These are phyloP conservation scores for Ilyonectria destructans DNA, from an alignment of 2,329 filamentous ascomycete species.

Conservation along the genomic window DNA sequence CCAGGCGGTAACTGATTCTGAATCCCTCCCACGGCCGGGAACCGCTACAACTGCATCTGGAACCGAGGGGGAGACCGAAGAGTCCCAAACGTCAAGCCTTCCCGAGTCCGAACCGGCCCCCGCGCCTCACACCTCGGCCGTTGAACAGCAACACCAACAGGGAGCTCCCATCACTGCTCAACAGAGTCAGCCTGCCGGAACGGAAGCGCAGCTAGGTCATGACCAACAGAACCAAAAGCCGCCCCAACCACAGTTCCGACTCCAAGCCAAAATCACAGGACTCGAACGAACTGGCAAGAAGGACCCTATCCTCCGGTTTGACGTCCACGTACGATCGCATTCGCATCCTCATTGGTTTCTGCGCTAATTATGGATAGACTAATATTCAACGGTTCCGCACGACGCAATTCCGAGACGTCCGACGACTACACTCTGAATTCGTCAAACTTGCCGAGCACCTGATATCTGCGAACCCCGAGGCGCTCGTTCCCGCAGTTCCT, in stretches of 20 bases:
- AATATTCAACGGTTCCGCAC: slow-evolving; percentile 99
- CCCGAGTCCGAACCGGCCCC: slow-evolving; percentile 40
- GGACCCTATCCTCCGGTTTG: slow-evolving; percentile 94
- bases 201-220: slow-evolving; percentile 49
- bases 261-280: slow-evolving; percentile 95
- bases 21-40: slow-evolving; percentile 63
- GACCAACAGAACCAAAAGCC: slow-evolving; percentile 70
- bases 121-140: slow-evolving; percentile 35
- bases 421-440: slow-evolving; percentile 95
- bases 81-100: slow-evolving; percentile 49
- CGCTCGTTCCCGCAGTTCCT: slow-evolving; percentile 93
- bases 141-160: slow-evolving; percentile 34
- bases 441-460: slow-evolving; percentile 96
- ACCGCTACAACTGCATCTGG: slow-evolving; percentile 64
- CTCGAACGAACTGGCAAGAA: slow-evolving; percentile 95
- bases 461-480: slow-evolving; percentile 97
- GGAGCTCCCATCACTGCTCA: slow-evolving; percentile 43
- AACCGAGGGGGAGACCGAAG: slow-evolving; percentile 59
- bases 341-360: background rate
- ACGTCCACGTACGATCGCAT: slow-evolving; percentile 83
- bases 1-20: slow-evolving; percentile 52
- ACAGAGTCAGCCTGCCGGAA: slow-evolving; percentile 43
- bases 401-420: slow-evolving; percentile 97
- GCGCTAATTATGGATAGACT: slow-evolving; percentile 74
- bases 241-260: slow-evolving; percentile 81